Conservation (phyloP, 2,329 filamentous ascomycete species). For the Pseudogymnoascus sp. region DNA sequence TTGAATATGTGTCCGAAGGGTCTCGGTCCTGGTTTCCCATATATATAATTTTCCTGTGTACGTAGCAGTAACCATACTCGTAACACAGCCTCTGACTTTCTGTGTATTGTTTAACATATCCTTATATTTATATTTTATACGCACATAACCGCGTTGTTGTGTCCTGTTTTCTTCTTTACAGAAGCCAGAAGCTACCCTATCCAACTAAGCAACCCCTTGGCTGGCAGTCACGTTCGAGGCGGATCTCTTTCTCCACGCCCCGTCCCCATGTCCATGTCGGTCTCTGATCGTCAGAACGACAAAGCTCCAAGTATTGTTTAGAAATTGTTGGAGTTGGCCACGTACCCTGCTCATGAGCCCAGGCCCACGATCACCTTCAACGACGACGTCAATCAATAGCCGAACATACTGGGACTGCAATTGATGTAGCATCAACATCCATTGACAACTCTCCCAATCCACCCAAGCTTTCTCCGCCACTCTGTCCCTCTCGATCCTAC, state of each 20-base stretch:
- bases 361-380: not conserved
- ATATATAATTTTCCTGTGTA: not conserved
- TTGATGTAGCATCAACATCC: not conserved
- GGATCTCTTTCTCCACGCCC: not conserved
- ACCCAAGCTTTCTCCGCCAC: not conserved
- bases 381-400: not conserved
- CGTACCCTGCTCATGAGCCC: slow-evolving; percentile 6
- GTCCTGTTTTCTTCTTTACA: not conserved
- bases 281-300: slow-evolving; percentile 5
- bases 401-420: not conserved
- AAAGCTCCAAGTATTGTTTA: slow-evolving; percentile 7
- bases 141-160: not conserved
- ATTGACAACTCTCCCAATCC: slow-evolving; percentile 5
- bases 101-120: not conserved
- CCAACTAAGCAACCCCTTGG: not conserved
- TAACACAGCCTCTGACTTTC: not conserved
- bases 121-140: not conserved
- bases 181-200: not conserved
- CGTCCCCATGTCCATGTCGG: not conserved
- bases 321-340: slow-evolving; percentile 4
- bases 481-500: not conserved
- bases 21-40: not conserved
- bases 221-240: slow-evolving; percentile 3
- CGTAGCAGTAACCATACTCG: not conserved
- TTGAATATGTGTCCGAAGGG: slow-evolving; percentile 6